Evolutionary conservation across 495 filamentous ascomycete species (phyloP), one percentile per base, ranked within the genome.

Genomic region (Tuber brumale): DNA sequence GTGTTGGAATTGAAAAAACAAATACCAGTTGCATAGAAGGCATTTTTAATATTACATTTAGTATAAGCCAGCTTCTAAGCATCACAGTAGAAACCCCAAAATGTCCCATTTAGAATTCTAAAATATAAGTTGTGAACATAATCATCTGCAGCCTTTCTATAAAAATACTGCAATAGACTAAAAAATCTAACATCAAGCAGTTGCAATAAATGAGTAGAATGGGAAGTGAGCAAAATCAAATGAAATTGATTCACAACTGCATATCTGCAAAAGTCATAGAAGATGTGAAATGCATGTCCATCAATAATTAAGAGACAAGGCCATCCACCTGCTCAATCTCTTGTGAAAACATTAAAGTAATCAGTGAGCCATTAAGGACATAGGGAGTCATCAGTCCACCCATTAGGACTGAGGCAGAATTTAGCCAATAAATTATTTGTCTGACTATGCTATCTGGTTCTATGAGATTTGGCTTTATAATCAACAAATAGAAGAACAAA

Each of bases 181-280:
- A 74, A 74, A 3, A 74, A n/a, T 0, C 72, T 37, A 27, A 74
- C n/a, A 16, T 69, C 48, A 12, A 74, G 44, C 9, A 27, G 8
- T 51, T 75, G 61, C n/a, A 75, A 12, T 27, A 75, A n/a, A 21
- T 75, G 12, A 7, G 73, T 70, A 16, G 73, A 75, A n/a, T 51
- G 73, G 0, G 73, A 3, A 8, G 41, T 27, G 19, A 42, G 41
- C 0, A 5, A 42, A 8, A 42, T 42, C 41, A 42, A 42, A 3
- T 42, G 41, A 42, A 42, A 3, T 3, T 42, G 2, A 5, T 42
- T 42, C 8, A 3, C 41, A 42, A 42, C 41, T 42, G 41, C 41
- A 42, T 42, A 42, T 42, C 8, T 42, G 41, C 41, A 9, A 42
- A 42, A 9, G 2, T 42, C 41, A 42, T 42, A 42, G 2, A 9